phyloP scores from a whole-genome alignment of 148 eudicot species.

The Camellia sinensis region DNA sequence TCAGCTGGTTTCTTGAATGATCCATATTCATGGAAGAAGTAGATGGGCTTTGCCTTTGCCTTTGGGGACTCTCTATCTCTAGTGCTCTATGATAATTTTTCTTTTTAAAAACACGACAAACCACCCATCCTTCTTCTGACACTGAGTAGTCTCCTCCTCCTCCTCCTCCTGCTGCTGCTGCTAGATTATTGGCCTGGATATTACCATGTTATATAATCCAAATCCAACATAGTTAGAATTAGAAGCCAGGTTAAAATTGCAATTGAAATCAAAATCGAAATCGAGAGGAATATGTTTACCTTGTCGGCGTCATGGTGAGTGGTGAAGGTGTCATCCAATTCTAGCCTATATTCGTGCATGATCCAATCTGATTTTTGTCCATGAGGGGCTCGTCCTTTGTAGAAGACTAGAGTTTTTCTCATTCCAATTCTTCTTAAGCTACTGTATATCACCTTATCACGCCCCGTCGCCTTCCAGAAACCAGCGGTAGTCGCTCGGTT shows the following conservation, averaged over 20 bases:
- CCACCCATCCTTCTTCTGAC: constrained; percentile 53
- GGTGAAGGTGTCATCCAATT: constrained; percentile 26
- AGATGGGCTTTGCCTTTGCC: neutral
- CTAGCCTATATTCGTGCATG: constrained; percentile 71
- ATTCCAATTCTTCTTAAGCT: constrained; percentile 43
- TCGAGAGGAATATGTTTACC: neutral
- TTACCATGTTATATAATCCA: too few species aligned
- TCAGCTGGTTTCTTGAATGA: neutral
- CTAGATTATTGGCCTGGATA: constrained; percentile 13
- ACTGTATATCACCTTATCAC: constrained; percentile 56
- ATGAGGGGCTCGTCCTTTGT: constrained; percentile 73
- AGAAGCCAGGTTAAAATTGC: neutral
- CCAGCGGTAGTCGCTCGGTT: constrained; percentile 72
- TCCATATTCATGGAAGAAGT: neutral
- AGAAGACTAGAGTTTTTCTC: constrained; percentile 74
- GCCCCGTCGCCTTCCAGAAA: constrained; percentile 85
- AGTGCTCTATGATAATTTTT: constrained; percentile 42
- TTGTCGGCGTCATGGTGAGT: constrained; percentile 3
- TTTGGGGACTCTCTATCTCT: constrained; percentile 27
- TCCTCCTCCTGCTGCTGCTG: neutral
- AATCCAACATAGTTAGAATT: neutral
- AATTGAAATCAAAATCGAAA: too few species aligned
- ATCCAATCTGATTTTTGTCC: constrained; percentile 79
- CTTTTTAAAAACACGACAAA: constrained; percentile 54
- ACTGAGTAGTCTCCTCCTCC: neutral